Evolutionary conservation across 345 rosid species (phyloP).

Genomic region (Pseudoturritis turrita): DNA sequence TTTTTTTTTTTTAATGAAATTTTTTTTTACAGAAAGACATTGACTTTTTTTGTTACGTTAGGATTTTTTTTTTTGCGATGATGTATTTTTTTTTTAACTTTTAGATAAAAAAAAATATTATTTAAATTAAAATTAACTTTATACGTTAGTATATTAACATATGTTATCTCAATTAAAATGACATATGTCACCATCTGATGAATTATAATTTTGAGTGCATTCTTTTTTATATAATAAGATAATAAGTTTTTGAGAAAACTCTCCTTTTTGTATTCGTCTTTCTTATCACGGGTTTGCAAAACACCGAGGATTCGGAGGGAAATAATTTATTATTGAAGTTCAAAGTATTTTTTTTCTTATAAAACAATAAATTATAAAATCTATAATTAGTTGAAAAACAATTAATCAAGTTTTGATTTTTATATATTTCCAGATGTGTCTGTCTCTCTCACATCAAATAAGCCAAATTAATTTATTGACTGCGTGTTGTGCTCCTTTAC

Average conservation of each 20-base stretch:
- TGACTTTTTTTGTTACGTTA: too few species aligned
- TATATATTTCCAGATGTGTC: neutral
- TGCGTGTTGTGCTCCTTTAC: constrained; percentile 9
- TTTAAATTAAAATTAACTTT: too few species aligned
- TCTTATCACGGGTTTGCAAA: neutral
- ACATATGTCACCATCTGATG: too few species aligned
- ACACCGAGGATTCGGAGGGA: constrained; percentile 4
- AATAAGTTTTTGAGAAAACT: neutral
- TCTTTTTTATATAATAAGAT: too few species aligned
- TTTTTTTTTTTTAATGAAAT: too few species aligned
- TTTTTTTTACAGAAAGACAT: too few species aligned
- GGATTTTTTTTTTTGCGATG: too few species aligned
- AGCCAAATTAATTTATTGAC: constrained; percentile 27
- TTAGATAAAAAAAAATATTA: too few species aligned
- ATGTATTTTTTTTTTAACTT: too few species aligned
- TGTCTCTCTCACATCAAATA: constrained; percentile 9
- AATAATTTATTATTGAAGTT: neutral
- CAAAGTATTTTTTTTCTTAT: neutral
- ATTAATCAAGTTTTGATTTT: neutral
- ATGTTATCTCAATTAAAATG: too few species aligned
- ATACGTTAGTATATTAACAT: too few species aligned
- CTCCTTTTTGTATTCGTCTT: neutral
- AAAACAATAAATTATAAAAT: neutral
- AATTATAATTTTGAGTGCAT: too few species aligned
- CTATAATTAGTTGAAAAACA: constrained; percentile 21